phyloP scores from a whole-genome alignment of 2,329 filamentous ascomycete genomes.

The Dothistroma septosporum region DNA sequence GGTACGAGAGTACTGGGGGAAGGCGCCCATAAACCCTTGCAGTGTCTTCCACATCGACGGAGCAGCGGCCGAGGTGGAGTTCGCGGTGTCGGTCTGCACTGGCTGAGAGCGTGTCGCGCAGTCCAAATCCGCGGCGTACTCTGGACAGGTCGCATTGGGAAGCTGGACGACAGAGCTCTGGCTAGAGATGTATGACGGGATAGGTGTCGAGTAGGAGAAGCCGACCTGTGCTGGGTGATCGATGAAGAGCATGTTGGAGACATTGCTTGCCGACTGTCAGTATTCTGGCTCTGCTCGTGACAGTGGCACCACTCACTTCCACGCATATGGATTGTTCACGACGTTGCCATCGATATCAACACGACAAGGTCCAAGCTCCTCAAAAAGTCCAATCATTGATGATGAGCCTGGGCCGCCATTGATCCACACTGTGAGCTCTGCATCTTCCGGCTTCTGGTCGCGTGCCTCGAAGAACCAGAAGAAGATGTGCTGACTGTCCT shows the following conservation, averaged over 20 bases:
- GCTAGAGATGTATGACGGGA: conserved; percentile 37
- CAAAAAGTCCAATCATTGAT: conserved; percentile 57
- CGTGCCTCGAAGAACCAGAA: conserved; percentile 63
- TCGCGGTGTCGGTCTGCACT: conserved; percentile 49
- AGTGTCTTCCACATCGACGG: conserved; percentile 59
- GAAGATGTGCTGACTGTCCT: conserved; percentile 48
- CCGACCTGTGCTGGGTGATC: conserved; percentile 62
- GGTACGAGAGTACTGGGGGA: conserved; percentile 37
- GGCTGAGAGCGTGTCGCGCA: conserved; percentile 57
- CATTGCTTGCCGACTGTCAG: conserved; percentile 36
- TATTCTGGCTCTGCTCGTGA: neutral
- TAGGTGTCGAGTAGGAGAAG: conserved; percentile 51
- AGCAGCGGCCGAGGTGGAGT: conserved; percentile 51
- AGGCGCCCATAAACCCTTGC: conserved; percentile 61
- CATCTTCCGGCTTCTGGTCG: conserved; percentile 44
- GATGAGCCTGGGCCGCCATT: conserved; percentile 57
- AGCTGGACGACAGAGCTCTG: conserved; percentile 39
- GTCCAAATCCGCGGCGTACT: conserved; percentile 21
- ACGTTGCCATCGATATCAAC: conserved; percentile 46
- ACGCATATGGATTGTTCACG: conserved; percentile 59
- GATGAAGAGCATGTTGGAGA: conserved; percentile 65
- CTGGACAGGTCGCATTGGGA: conserved; percentile 22
- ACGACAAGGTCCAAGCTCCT: conserved; percentile 41
- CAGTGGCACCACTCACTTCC: conserved; percentile 42
- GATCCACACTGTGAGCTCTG: conserved; percentile 59